Evolutionary conservation across 129 eudicot genomes (phyloP).

Genomic region (Lactuca sativa): DNA sequence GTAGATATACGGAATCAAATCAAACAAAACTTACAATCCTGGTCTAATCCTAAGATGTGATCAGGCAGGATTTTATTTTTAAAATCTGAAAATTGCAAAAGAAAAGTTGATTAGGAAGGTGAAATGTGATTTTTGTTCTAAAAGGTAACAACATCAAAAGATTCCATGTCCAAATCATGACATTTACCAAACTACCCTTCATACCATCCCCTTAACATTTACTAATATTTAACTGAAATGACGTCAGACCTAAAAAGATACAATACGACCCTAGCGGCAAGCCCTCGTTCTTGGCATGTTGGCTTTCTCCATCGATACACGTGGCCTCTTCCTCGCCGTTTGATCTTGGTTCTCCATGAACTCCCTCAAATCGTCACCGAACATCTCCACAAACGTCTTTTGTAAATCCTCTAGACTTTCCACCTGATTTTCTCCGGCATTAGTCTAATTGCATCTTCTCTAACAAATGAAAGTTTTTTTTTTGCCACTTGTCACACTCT

Average conservation of each 20-base stretch:
- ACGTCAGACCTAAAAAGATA: background rate
- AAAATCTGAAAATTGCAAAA: too few relatives aligned
- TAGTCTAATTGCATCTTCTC: background rate
- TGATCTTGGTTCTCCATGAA: conserved; percentile 49
- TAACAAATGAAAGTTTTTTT: too few relatives aligned
- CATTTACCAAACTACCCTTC: conserved; percentile 15
- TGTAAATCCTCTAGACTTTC: conserved; percentile 89
- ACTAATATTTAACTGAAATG: background rate
- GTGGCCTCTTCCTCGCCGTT: conserved; percentile 56
- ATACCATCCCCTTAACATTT: too few relatives aligned
- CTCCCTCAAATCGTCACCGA: conserved; percentile 74
- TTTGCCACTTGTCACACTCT: too few relatives aligned
- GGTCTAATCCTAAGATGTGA: too few relatives aligned
- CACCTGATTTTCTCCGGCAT: conserved; percentile 35
- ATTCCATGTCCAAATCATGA: conserved; percentile 4
- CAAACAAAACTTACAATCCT: too few relatives aligned
- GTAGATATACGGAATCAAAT: too few relatives aligned
- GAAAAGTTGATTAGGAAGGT: too few relatives aligned
- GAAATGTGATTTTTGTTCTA: too few relatives aligned
- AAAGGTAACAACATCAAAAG: background rate
- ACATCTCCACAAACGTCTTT: conserved; percentile 73
- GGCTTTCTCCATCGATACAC: conserved; percentile 33
- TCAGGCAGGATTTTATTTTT: too few relatives aligned
- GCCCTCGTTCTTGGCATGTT: conserved; percentile 34
- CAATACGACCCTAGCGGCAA: conserved; percentile 19